phyloP scores from a whole-genome alignment of 176 grass and related monocot species.

The Alopecurus myosuroides region DNA sequence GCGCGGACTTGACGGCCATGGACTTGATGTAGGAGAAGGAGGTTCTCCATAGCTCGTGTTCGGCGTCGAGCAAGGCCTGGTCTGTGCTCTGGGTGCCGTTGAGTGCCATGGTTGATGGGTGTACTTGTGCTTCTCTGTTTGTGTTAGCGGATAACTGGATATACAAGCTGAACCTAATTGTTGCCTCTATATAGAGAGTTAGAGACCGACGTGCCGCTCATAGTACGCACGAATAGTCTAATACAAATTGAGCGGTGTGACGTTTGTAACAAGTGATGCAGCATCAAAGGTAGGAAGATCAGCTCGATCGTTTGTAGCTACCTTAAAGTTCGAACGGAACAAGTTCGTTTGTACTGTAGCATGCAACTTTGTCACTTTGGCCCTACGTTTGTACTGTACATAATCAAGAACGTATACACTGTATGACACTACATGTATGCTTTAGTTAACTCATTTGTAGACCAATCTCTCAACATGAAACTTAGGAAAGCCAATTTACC shows the following conservation, averaged over 20 bases:
- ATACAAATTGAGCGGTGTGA: neutral
- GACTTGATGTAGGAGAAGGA: constrained; percentile 9
- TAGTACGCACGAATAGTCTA: neutral
- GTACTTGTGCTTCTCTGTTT: neutral
- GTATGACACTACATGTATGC: too few relatives aligned
- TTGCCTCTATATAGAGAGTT: neutral
- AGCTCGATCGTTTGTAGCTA: neutral
- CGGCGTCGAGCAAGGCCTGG: neutral
- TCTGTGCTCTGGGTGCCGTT: neutral
- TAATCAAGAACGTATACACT: too few relatives aligned
- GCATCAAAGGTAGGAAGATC: neutral
- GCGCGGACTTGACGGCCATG: constrained; percentile 10
- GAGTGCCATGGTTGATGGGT: neutral
- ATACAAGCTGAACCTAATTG: neutral
- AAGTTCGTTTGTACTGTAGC: neutral
- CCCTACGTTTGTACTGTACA: too few relatives aligned
- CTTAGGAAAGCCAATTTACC: neutral
- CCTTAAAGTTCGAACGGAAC: neutral
- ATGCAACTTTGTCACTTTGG: too few relatives aligned
- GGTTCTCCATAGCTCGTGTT: neutral
- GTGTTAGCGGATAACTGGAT: neutral
- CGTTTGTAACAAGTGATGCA: neutral
- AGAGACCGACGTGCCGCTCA: neutral
- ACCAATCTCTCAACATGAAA: neutral
- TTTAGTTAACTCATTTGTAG: too few relatives aligned